phyloP scores from a whole-genome alignment of 345 rosid species.

The Eucalyptus pauciflora region DNA sequence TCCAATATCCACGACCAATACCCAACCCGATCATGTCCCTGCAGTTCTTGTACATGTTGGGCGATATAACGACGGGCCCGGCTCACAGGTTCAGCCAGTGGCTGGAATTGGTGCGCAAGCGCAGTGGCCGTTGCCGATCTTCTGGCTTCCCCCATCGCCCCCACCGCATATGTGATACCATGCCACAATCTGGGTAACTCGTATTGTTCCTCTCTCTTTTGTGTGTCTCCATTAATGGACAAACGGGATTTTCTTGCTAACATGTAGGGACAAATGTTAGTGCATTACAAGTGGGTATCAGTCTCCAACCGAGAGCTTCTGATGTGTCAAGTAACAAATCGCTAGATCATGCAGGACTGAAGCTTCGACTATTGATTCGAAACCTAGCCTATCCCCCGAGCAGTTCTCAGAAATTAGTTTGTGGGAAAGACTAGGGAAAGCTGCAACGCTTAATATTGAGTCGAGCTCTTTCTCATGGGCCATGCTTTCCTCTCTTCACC shows the following conservation, averaged over 20 bases:
- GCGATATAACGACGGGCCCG: constrained; percentile 85
- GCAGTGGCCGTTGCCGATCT: constrained; percentile 61
- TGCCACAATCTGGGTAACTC: neutral
- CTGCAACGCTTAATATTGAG: constrained; percentile 57
- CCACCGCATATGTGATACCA: constrained; percentile 18
- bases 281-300: neutral
- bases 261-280: neutral
- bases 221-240: neutral
- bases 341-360: constrained; percentile 36
- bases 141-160: constrained; percentile 84
- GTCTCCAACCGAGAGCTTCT: neutral
- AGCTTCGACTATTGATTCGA: constrained; percentile 37
- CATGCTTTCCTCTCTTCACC: constrained; percentile 92
- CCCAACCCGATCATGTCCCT: neutral
- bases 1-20: neutral
- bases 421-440: constrained; percentile 95
- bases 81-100: constrained; percentile 84
- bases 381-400: constrained; percentile 25
- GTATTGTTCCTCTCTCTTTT: neutral
- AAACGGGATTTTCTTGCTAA: neutral
- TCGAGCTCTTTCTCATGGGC: constrained; percentile 72
- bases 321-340: neutral
- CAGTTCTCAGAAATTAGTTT: constrained; percentile 50
- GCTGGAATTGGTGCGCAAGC: constrained; percentile 97
- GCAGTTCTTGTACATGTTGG: constrained; percentile 96